Base-by-base conservation (phyloP, 805 yeast genomes). In the Brettanomyces anomalus region DNA sequence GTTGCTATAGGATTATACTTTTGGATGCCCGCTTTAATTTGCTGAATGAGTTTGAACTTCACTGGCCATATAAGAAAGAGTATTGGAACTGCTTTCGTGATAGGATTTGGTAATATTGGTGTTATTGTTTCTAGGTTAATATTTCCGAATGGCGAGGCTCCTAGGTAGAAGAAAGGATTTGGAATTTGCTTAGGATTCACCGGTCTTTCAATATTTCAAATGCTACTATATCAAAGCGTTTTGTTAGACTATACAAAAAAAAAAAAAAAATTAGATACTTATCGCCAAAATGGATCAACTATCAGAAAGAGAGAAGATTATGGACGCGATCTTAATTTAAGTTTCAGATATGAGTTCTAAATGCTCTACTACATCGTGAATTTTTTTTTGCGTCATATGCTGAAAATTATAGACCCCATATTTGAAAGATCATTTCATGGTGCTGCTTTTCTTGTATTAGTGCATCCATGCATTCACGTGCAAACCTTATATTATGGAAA, bases 71-170 rank as follows among this genome's bases (percentile, higher is more conserved):
- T 70, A 16, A 65, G 85, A 51, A 76, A 77, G 42, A 62, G 72
- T 21, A 58, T 73, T 37, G 63, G 68, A 42, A 55, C 72, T 14
- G 72, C 72, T 1, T 67, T 67, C 47, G 79, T 76, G 52, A 72
- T 80, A 53, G 85, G 85, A 0, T 78, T 79, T 51, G 86, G 85
- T 40, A 80, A 80, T 60, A 77, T 78, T 52, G 86, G 85, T 33
- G 86, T 85, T 45, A 79, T 80, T 50, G 68, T 79, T 43, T 65
- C 85, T 6, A 71, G 82, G 2, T 80, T 67, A 52, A 61, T 77
- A 19, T 80, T 74, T 63, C 64, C 73, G 33, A 51, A 71, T 37
- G 52, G 57, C 38, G 83, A 79, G 48, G 70, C 82, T 14, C 86
- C 86, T n/a, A 60, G 59, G 30, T 80, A 74, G 56, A 65, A 52